Percentiles rank a stretch among this genome's conserved stretches.
These are phyloP conservation scores for Cryphonectria naterciae DNA, from an alignment of 2,329 filamentous ascomycete species.

Conservation along the genomic window DNA sequence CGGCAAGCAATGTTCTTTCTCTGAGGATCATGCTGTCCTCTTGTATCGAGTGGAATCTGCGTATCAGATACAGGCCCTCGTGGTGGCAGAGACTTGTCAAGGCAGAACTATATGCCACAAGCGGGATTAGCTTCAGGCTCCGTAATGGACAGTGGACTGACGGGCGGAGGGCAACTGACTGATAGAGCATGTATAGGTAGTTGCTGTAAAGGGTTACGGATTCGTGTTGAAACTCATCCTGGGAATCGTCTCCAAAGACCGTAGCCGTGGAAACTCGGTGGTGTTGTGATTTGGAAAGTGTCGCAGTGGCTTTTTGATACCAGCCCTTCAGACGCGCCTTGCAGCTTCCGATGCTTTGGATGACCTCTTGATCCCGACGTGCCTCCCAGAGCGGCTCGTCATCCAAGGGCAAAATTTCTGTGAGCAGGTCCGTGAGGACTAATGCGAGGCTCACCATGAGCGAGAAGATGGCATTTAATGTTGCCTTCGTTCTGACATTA, in stretches of 20 bases:
- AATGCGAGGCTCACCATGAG: constrained; percentile 51
- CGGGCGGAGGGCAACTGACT: constrained; percentile 41
- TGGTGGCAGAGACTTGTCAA: constrained; percentile 46
- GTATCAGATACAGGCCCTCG: constrained; percentile 49
- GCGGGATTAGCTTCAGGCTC: constrained; percentile 1
- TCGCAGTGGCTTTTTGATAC: constrained; percentile 44
- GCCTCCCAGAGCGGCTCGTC: constrained; percentile 46
- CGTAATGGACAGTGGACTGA: background rate
- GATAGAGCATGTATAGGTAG: constrained; percentile 56
- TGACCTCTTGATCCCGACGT: constrained; percentile 39
- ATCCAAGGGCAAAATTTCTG: constrained; percentile 49
- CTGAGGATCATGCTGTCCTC: constrained; percentile 35
- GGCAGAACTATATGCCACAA: constrained; percentile 13
- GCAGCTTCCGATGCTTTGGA: constrained; percentile 41
- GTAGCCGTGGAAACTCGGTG: constrained; percentile 35
- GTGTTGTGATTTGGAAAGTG: constrained; percentile 45
- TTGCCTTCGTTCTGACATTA: constrained; percentile 47
- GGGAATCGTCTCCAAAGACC: constrained; percentile 4
- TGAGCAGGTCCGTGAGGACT: constrained; percentile 51
- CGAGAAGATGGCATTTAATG: constrained; percentile 49
- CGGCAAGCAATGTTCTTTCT: constrained; percentile 43
- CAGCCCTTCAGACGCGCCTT: constrained; percentile 43
- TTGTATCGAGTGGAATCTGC: constrained; percentile 39
- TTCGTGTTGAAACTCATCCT: constrained; percentile 43
- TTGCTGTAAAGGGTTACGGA: constrained; percentile 51